Percentiles rank a stretch among this genome's conserved stretches.
These are phyloP conservation scores for Neurospora crassa DNA, from an alignment of 2,329 filamentous ascomycete species.

Conservation along the genomic window DNA sequence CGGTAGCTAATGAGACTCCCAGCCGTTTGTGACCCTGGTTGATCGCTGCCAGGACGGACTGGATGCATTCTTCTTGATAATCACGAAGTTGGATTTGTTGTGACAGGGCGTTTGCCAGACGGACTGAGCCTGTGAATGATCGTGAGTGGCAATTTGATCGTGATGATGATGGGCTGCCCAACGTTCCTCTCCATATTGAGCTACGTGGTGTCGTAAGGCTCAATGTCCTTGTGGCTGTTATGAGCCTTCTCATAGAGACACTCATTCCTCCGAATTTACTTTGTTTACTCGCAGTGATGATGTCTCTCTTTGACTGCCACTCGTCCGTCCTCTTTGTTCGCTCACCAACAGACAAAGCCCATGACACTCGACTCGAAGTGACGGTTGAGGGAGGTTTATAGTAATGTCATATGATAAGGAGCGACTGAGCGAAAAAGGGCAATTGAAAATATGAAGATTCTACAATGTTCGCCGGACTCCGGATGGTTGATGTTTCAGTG, in stretches of 20 bases:
- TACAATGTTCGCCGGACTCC: background rate
- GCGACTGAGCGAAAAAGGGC: background rate
- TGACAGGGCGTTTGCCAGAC: background rate
- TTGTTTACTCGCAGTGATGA: background rate
- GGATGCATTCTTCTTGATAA: constrained; percentile 89
- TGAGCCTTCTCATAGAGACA: background rate
- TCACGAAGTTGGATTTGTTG: constrained; percentile 36
- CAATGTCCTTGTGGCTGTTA: background rate
- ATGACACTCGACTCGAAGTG: background rate
- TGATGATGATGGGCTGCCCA: background rate
- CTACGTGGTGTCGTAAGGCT: background rate
- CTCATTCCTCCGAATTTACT: background rate
- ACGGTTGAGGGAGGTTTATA: background rate
- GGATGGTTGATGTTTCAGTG: background rate
- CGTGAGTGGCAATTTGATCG: constrained; percentile 4
- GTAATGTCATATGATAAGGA: background rate
- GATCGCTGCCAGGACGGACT: constrained; percentile 64
- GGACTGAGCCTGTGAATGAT: background rate
- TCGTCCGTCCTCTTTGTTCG: background rate
- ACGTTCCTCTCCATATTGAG: background rate
- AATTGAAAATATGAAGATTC: background rate
- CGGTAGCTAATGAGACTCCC: constrained; percentile 79
- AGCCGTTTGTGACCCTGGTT: constrained; percentile 65
- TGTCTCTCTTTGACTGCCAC: background rate
- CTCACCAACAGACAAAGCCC: background rate